Conservation (phyloP, 169 alveolate genomes). For the Plasmodium fragile region DNA sequence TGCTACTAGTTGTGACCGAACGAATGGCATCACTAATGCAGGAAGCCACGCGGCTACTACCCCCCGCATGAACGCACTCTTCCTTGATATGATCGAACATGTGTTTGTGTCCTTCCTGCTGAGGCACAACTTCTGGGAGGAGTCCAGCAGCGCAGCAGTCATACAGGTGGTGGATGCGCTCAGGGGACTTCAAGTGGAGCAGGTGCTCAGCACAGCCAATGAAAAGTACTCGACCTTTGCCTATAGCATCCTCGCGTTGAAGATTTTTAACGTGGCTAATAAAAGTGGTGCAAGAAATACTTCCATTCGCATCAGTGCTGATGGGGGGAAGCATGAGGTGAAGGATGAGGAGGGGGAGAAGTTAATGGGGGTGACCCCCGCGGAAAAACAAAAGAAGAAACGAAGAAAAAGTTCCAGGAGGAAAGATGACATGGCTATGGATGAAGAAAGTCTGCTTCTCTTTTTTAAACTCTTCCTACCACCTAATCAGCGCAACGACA, state of each 20-base stretch:
- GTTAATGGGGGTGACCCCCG: neutral
- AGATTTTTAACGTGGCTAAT: neutral
- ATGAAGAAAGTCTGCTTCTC: neutral
- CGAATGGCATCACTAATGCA: neutral
- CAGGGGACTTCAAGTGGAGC: neutral
- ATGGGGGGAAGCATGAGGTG: neutral
- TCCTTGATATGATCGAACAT: constrained; percentile 43
- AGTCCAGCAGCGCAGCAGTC: neutral
- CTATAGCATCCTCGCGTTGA: neutral
- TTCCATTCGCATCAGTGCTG: neutral
- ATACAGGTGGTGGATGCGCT: neutral
- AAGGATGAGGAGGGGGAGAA: neutral
- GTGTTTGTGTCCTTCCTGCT: constrained; percentile 38
- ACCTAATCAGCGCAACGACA: neutral
- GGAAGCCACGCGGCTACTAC: neutral
- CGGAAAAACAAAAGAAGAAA: neutral
- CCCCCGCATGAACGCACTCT: constrained; percentile 8
- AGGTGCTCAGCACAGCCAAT: neutral
- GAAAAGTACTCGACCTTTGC: constrained; percentile 6
- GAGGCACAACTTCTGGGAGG: neutral
- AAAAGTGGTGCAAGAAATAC: neutral
- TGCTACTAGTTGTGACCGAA: neutral
- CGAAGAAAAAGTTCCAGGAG: neutral
- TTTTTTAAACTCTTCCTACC: constrained; percentile 30
- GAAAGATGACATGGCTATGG: neutral